Evolutionary conservation across 345 rosid species (phyloP).

Genomic region (Dipteronia sinensis): DNA sequence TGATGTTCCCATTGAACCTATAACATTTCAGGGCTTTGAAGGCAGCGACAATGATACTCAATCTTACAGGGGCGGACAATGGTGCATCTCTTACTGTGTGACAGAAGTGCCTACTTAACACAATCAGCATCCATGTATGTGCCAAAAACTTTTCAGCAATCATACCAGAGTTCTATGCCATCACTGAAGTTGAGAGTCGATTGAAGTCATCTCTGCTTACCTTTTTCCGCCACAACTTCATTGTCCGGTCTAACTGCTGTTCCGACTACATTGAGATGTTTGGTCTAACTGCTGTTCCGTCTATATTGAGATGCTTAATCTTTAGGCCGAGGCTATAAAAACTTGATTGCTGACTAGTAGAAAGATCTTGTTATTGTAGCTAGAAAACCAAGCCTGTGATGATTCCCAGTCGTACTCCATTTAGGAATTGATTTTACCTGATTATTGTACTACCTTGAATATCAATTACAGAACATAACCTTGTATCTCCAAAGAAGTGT

Average conservation of each 20-base stretch:
- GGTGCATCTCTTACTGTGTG: conserved; percentile 89
- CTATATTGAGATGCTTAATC: not conserved
- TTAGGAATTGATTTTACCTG: not conserved
- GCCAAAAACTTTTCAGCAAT: not conserved
- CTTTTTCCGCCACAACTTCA: not conserved
- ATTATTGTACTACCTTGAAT: not conserved
- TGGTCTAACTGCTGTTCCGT: not conserved
- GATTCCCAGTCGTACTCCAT: not conserved
- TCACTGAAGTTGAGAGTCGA: not conserved
- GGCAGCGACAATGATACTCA: conserved; percentile 86
- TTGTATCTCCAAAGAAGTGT: not conserved
- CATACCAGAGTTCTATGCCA: not conserved
- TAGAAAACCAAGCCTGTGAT: not conserved
- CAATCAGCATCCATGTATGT: not conserved
- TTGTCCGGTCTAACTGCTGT: not conserved
- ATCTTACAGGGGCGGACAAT: conserved; percentile 84
- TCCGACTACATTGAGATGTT: not conserved
- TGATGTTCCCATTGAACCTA: not conserved
- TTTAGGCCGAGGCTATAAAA: not conserved
- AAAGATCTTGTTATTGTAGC: not conserved
- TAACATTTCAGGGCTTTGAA: conserved; percentile 76
- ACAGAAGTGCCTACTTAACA: conserved; percentile 16
- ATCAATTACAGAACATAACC: not conserved
- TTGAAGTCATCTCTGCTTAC: not conserved
- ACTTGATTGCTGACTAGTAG: not conserved